Percentiles rank a stretch among this genome's conserved stretches.
Evolutionary conservation across 2,329 filamentous ascomycete genomes (phyloP).

Genomic region (Penicillium freii): DNA sequence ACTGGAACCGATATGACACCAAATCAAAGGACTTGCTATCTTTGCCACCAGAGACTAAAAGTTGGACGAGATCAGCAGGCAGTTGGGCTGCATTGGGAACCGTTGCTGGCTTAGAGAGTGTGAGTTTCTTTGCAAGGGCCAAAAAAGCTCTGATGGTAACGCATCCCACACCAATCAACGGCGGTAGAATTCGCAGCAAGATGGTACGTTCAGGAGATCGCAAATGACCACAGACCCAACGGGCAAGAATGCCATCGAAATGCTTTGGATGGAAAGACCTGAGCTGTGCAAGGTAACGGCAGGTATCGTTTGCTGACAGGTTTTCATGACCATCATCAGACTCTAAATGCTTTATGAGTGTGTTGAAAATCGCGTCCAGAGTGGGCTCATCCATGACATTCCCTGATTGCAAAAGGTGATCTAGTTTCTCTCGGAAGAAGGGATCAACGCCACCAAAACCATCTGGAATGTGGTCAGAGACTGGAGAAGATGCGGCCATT

Average conservation of each 20-base stretch:
- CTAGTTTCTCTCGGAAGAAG: slow-evolving; percentile 46
- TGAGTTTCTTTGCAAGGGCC: slow-evolving; percentile 34
- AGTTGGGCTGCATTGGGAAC: slow-evolving; percentile 30
- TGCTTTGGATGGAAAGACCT: slow-evolving; percentile 44
- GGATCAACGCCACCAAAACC: slow-evolving; percentile 40
- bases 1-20: slow-evolving; percentile 42
- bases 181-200: slow-evolving; percentile 36
- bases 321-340: slow-evolving; percentile 28
- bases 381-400: slow-evolving; percentile 48
- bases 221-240: slow-evolving; percentile 44
- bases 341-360: slow-evolving; percentile 41
- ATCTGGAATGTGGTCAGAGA: slow-evolving; percentile 49
- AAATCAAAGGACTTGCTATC: slow-evolving; percentile 28
- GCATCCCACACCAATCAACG: slow-evolving; percentile 47
- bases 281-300: slow-evolving; percentile 44
- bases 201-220: slow-evolving; percentile 34
- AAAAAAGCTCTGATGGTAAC: slow-evolving; percentile 44
- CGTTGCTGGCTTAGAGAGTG: slow-evolving; percentile 23
- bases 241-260: slow-evolving; percentile 44
- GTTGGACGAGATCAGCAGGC: slow-evolving; percentile 34
- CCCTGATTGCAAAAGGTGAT: slow-evolving; percentile 47
- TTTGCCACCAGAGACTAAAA: slow-evolving; percentile 26
- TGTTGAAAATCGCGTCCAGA: slow-evolving; percentile 43
- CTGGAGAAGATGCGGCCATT: slow-evolving; percentile 48
- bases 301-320: slow-evolving; percentile 37